Percentiles rank a stretch among this genome's conserved stretches.
These are phyloP conservation scores for Suillus subluteus DNA, from an alignment of 768 basidiomycete genomes.

Conservation along the genomic window DNA sequence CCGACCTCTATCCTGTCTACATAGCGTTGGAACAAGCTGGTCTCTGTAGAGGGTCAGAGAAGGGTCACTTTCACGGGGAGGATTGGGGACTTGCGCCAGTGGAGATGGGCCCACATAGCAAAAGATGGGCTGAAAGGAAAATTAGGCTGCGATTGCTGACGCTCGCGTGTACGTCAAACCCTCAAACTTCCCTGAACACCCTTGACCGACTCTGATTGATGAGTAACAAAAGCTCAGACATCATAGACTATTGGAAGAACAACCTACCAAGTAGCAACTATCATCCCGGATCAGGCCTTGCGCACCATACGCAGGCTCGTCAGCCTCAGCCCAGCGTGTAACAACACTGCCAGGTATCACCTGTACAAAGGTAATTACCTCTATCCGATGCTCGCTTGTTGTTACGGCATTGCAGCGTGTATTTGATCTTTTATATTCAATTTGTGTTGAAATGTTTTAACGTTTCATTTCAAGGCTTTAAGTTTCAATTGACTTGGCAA, in stretches of 20 bases:
- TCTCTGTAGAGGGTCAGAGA: slow-evolving; percentile 63
- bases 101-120: slow-evolving; percentile 78
- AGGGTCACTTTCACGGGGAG: slow-evolving; percentile 96
- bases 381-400: too few species aligned
- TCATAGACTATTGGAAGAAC: neutral
- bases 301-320: neutral
- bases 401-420: neutral
- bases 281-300: neutral
- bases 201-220: neutral
- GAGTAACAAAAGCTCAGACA: neutral
- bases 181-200: neutral
- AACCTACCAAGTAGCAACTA: neutral
- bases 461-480: neutral
- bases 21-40: slow-evolving; percentile 87
- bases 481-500: neutral
- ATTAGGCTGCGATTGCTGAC: slow-evolving; percentile 25
- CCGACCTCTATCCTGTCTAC: neutral
- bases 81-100: slow-evolving; percentile 92
- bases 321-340: neutral
- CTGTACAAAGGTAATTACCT: too few species aligned
- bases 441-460: neutral
- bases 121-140: slow-evolving; percentile 69
- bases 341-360: neutral
- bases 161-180: neutral
- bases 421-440: neutral